phyloP scores from a whole-genome alignment of 257 asterid species.

The Fraxinus pennsylvanica region DNA sequence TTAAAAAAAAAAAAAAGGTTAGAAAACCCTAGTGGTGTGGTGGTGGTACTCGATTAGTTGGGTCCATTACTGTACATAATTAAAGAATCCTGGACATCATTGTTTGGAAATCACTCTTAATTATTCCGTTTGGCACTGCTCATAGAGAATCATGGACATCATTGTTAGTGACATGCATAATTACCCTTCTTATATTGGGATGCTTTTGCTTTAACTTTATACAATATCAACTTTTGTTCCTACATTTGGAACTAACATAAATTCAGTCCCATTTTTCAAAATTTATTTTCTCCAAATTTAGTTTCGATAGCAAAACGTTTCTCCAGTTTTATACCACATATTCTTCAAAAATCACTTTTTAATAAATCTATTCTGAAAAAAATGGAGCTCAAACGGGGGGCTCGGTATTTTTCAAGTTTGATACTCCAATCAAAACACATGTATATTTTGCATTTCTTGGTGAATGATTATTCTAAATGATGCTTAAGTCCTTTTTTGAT shows the following conservation, averaged over 20 bases:
- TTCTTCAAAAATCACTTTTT: too few relatives aligned
- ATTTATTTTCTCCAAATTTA: neutral
- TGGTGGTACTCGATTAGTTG: conserved; percentile 12
- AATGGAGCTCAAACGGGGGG: too few relatives aligned
- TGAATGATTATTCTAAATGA: too few relatives aligned
- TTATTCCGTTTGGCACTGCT: neutral
- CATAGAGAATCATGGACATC: neutral
- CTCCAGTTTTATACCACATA: too few relatives aligned
- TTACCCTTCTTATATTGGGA: neutral
- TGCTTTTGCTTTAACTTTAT: neutral
- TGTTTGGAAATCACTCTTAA: neutral
- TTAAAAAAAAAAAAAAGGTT: conserved; percentile 24
- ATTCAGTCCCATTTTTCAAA: neutral
- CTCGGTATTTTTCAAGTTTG: too few relatives aligned
- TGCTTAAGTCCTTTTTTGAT: too few relatives aligned
- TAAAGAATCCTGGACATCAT: neutral
- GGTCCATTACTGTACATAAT: conserved; percentile 26
- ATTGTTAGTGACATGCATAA: neutral
- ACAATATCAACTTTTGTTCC: too few relatives aligned
- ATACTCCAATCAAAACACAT: too few relatives aligned
- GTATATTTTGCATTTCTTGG: too few relatives aligned
- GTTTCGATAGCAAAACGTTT: too few relatives aligned
- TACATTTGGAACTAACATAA: too few relatives aligned
- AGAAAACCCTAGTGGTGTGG: conserved; percentile 3
- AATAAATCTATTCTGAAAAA: too few relatives aligned